Evolutionary conservation across 2,329 filamentous ascomycete genomes (phyloP).

Genomic region (Aspergillus sp.): DNA sequence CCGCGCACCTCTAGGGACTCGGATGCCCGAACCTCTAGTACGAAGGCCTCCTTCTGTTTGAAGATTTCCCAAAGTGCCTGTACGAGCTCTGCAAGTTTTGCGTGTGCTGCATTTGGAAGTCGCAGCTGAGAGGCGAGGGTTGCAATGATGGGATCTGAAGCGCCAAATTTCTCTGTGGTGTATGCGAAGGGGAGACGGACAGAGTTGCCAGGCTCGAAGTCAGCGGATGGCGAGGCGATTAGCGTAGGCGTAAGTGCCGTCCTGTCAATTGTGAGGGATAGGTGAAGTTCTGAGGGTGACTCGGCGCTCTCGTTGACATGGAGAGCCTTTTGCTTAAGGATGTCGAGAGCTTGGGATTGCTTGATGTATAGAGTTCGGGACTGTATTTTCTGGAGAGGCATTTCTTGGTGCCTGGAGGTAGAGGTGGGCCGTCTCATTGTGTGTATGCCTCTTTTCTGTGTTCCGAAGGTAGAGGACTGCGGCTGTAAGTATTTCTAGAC

Average conservation of each 20-base stretch:
- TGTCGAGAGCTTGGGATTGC: constrained; percentile 53
- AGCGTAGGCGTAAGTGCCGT: constrained; percentile 63
- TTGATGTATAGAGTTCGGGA: constrained; percentile 57
- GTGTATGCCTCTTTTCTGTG: constrained; percentile 54
- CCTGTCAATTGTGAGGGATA: constrained; percentile 67
- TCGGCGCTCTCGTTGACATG: constrained; percentile 40
- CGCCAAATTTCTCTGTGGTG: constrained; percentile 45
- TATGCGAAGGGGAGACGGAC: constrained; percentile 65
- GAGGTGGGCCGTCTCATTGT: constrained; percentile 40
- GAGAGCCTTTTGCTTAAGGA: constrained; percentile 56
- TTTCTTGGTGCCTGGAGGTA: background rate
- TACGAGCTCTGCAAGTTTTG: constrained; percentile 52
- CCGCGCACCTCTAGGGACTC: constrained; percentile 52
- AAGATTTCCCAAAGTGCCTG: constrained; percentile 59
- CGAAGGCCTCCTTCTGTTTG: constrained; percentile 64
- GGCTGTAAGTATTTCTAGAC: constrained; percentile 8
- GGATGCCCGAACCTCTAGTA: constrained; percentile 54
- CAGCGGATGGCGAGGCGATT: constrained; percentile 55
- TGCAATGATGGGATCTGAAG: constrained; percentile 42
- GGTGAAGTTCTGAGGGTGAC: constrained; percentile 46
- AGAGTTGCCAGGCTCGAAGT: constrained; percentile 45
- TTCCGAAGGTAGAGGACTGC: constrained; percentile 16
- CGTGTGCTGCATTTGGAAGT: constrained; percentile 48
- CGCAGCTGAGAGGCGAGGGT: constrained; percentile 51
- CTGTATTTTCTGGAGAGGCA: constrained; percentile 30